Base-by-base conservation (phyloP, 1,284 basidiomycete species). In the Malassezia sympodialis region DNA sequence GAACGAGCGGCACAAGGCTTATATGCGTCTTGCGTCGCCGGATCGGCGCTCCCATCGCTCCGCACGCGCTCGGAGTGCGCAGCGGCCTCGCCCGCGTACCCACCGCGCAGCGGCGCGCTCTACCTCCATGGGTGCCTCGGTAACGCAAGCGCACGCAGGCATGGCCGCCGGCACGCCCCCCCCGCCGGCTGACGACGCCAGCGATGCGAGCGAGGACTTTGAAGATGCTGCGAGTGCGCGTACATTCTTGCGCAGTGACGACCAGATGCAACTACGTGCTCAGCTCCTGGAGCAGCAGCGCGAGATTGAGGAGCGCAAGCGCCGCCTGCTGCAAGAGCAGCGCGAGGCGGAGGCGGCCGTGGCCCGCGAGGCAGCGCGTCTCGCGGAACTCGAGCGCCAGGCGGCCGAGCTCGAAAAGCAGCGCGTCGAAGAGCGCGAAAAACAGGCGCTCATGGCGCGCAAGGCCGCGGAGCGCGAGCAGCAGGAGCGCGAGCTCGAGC, bases 291-390 rank as follows among this genome's bases (percentile, higher is more conserved):
- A 41, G 23, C 37, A 37, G 48, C 35, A 49, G 32, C 53, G 53
- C 21, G 53, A 55, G 34, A 46, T 46, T 14, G 45, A 49, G 15
- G 46, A 49, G 32, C 26, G 37, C 27, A 28, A 45, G 32, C 39
- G 51, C n/a, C 44, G 44, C 27, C 32, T 21, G 14, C 27, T 52
- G 34, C 60, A 56, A 54, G 53, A 62, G 39, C 56, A 62, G 41
- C 61, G 24, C 7, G 40, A 42, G 23, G 40, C 40, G 21, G 40
- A 42, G 17, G 23, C 21, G 5, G 40, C 44, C 34, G 7, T 4
- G 14, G 42, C 32, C 23, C 31, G 42, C 24, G 51, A 46, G 30
- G 61, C 39, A 53, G 44, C 26, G 32, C 42, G 8, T 24, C 41
- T 26, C 17, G 27, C 26, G 7, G 17, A 24, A 23, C 46, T n/a